Evolutionary conservation across 2,329 filamentous ascomycete genomes (phyloP).

Genomic region (Calcarisporium arbuscula): DNA sequence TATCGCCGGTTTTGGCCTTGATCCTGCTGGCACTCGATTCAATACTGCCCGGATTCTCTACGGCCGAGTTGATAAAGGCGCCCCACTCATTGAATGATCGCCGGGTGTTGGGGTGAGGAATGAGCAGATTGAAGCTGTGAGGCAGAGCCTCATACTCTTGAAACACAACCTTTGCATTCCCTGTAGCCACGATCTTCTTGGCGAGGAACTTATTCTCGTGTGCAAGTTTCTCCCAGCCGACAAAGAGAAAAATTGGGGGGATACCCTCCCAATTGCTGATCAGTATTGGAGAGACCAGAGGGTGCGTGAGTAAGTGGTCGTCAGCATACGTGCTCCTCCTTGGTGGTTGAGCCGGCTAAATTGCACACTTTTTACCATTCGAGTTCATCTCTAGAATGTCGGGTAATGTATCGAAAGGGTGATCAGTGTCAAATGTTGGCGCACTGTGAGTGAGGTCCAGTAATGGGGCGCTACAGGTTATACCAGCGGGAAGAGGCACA

Average conservation of each 20-base stretch:
- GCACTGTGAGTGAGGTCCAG: slow-evolving; percentile 60
- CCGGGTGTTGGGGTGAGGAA: slow-evolving; percentile 34
- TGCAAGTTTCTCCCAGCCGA: slow-evolving; percentile 65
- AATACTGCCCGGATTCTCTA: slow-evolving; percentile 26
- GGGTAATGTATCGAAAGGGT: slow-evolving; percentile 39
- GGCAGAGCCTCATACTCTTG: slow-evolving; percentile 78
- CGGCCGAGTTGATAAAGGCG: slow-evolving; percentile 44
- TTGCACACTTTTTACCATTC: too few species aligned
- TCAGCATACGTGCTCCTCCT: slow-evolving; percentile 48
- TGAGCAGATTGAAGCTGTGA: slow-evolving; percentile 61
- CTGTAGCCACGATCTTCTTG: slow-evolving; percentile 45
- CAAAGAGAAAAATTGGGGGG: slow-evolving; percentile 62
- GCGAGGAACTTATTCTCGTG: slow-evolving; percentile 62
- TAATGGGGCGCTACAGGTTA: slow-evolving; percentile 62
- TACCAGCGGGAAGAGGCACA: slow-evolving; percentile 61
- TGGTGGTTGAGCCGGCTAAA: slow-evolving; percentile 52
- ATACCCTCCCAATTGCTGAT: slow-evolving; percentile 52
- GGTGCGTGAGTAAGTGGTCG: slow-evolving; percentile 53
- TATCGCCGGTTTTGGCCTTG: slow-evolving; percentile 44
- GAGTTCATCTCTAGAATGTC: too few species aligned
- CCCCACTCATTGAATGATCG: slow-evolving; percentile 52
- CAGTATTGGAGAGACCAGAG: slow-evolving; percentile 59
- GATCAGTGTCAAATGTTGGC: slow-evolving; percentile 19
- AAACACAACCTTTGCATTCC: slow-evolving; percentile 58
- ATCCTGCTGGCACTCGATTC: slow-evolving; percentile 37